phyloP scores from a whole-genome alignment of 2,329 filamentous ascomycete genomes.

The Chalaropsis thielavioides region DNA sequence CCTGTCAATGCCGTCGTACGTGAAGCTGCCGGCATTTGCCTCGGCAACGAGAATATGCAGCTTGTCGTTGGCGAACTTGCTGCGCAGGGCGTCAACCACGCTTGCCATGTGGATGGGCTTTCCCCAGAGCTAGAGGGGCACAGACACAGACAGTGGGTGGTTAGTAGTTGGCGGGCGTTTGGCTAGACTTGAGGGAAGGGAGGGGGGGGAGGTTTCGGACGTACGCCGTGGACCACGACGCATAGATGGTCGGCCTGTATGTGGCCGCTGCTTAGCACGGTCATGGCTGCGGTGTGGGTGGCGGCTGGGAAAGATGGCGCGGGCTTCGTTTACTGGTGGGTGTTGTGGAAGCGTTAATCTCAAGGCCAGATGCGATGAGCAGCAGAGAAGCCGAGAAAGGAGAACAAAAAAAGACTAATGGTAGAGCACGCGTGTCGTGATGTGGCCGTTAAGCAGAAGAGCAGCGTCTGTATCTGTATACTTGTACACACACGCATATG shows the following conservation, averaged over 20 bases:
- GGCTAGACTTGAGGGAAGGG: background rate
- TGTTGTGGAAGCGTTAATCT: background rate
- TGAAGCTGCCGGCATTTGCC: slow-evolving; percentile 58
- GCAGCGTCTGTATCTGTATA: background rate
- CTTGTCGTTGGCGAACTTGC: slow-evolving; percentile 44
- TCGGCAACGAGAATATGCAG: slow-evolving; percentile 59
- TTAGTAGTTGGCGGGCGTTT: slow-evolving; percentile 18
- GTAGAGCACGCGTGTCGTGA: background rate
- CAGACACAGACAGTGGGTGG: background rate
- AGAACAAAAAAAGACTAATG: background rate
- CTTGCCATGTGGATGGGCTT: slow-evolving; percentile 59
- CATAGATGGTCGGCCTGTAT: slow-evolving; percentile 53
- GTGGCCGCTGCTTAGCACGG: slow-evolving; percentile 36
- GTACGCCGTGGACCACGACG: slow-evolving; percentile 63
- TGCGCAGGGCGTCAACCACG: slow-evolving; percentile 50
- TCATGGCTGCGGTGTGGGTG: slow-evolving; percentile 5
- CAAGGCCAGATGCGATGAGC: too few relatives aligned
- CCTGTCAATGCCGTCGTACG: slow-evolving; percentile 54
- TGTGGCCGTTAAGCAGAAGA: too few relatives aligned
- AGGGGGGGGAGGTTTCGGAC: slow-evolving; percentile 21
- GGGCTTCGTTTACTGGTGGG: background rate
- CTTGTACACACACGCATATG: background rate
- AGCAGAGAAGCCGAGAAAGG: background rate
- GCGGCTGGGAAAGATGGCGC: too few relatives aligned
- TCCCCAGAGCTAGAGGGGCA: slow-evolving; percentile 62